Conservation (phyloP, 495 filamentous ascomycete genomes). For the Trichocladium antarcticum region DNA sequence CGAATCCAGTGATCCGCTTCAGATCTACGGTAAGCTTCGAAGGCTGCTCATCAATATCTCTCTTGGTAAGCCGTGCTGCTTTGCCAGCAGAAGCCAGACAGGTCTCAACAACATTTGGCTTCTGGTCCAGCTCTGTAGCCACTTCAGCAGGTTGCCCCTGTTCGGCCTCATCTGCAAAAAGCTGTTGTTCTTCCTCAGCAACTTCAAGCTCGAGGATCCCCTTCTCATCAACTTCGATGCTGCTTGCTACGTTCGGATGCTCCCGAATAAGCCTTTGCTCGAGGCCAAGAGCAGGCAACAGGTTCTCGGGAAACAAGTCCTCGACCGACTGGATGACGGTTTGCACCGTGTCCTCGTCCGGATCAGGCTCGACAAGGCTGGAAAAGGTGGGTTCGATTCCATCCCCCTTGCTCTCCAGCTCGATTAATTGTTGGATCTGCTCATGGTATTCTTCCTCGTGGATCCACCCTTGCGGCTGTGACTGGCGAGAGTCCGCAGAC, state of each 20-base stretch:
- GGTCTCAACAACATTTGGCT: background rate
- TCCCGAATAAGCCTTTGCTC: slow-evolving; percentile 16
- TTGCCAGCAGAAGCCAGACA: background rate
- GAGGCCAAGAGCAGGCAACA: slow-evolving; percentile 40
- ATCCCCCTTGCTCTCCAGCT: slow-evolving; percentile 47
- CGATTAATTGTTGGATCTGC: slow-evolving; percentile 47
- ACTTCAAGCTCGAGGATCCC: slow-evolving; percentile 30
- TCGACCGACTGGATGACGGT: slow-evolving; percentile 73
- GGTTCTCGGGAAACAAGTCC: slow-evolving; percentile 66
- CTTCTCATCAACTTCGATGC: slow-evolving; percentile 38
- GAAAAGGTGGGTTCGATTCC: slow-evolving; percentile 47
- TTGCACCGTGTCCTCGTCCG: slow-evolving; percentile 49
- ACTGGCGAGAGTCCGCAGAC: slow-evolving; percentile 66
- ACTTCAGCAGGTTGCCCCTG: slow-evolving; percentile 3
- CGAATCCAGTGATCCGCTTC: slow-evolving; percentile 7
- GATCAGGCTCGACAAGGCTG: slow-evolving; percentile 44
- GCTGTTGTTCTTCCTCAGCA: slow-evolving; percentile 32
- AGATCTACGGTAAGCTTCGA: background rate
- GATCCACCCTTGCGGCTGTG: slow-evolving; percentile 65
- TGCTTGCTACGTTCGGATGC: slow-evolving; percentile 20
- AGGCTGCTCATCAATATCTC: background rate
- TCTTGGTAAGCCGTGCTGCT: background rate
- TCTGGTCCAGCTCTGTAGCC: background rate
- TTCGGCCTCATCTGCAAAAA: slow-evolving; percentile 34
- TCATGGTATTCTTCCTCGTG: slow-evolving; percentile 76